These are phyloP conservation scores for Phalaenopsis aphrodite DNA, from an alignment of 106 monocot species.

Conservation along the genomic window DNA sequence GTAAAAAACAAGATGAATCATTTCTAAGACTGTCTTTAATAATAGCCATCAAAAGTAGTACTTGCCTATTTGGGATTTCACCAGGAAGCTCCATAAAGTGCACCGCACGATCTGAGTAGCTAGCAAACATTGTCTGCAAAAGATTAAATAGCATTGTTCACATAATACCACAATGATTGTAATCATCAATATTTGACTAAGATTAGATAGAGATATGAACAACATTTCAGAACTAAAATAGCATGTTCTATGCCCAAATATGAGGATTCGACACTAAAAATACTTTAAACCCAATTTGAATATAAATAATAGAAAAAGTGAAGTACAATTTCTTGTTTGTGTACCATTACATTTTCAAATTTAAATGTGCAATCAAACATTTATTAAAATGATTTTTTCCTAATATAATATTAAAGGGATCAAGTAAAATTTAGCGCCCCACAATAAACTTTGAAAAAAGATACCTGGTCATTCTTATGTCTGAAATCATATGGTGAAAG, in stretches of 20 bases:
- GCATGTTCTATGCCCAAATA: background rate
- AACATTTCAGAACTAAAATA: background rate
- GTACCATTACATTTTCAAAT: background rate
- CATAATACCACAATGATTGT: background rate
- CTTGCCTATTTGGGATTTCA: constrained; percentile 94
- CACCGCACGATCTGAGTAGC: constrained; percentile 75
- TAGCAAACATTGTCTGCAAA: constrained; percentile 76
- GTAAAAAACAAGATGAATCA: background rate
- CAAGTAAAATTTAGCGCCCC: background rate
- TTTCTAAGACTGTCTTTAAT: background rate
- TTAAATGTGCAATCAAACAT: background rate
- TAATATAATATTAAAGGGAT: background rate
- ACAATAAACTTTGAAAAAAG: background rate
- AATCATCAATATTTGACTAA: background rate
- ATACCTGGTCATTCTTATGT: background rate
- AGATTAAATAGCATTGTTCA: constrained; percentile 5
- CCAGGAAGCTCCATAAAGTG: constrained; percentile 99
- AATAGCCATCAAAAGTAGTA: background rate
- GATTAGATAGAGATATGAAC: background rate
- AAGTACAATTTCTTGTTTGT: background rate
- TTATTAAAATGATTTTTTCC: background rate
- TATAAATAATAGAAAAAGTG: background rate
- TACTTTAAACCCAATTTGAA: background rate
- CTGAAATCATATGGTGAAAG: background rate
- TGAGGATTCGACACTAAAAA: background rate